Conservation (phyloP, 257 asterid genomes). For the Verbascum thapsus region DNA sequence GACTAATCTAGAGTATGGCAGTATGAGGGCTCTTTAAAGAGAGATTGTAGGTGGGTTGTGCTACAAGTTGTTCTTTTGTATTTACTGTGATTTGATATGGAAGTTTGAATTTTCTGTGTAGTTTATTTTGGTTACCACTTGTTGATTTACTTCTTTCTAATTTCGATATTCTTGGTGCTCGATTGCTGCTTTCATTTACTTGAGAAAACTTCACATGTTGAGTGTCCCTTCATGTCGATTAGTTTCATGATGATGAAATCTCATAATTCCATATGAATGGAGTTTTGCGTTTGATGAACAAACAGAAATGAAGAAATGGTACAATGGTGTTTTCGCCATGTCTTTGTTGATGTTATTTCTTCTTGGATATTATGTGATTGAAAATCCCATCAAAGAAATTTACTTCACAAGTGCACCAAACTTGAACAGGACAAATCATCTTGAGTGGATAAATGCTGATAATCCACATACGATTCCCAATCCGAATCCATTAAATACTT, state of each 20-base stretch:
- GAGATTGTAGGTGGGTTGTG: slow-evolving; percentile 17
- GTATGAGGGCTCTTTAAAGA: neutral
- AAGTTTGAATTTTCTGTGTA: slow-evolving; percentile 24
- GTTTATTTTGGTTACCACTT: slow-evolving; percentile 15
- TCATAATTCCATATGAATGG: slow-evolving; percentile 36
- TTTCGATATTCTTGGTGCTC: slow-evolving; percentile 12
- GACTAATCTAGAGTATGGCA: slow-evolving; percentile 38
- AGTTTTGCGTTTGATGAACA: slow-evolving; percentile 34
- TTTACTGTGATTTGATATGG: slow-evolving; percentile 5
- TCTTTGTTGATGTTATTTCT: slow-evolving; percentile 69
- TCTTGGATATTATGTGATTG: slow-evolving; percentile 60
- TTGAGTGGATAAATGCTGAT: slow-evolving; percentile 71
- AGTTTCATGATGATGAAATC: slow-evolving; percentile 23
- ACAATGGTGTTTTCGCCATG: slow-evolving; percentile 55
- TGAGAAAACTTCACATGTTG: neutral
- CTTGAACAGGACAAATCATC: slow-evolving; percentile 75
- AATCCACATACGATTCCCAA: slow-evolving; percentile 55
- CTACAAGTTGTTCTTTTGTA: neutral
- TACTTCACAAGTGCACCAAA: slow-evolving; percentile 49
- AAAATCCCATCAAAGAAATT: slow-evolving; percentile 60
- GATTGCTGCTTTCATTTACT: neutral
- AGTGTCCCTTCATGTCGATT: neutral
- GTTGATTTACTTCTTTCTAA: neutral
- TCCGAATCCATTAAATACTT: slow-evolving; percentile 50
- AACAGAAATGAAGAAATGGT: slow-evolving; percentile 89